phyloP scores from a whole-genome alignment of 306 rosid genomes.

The Corylus americana region DNA sequence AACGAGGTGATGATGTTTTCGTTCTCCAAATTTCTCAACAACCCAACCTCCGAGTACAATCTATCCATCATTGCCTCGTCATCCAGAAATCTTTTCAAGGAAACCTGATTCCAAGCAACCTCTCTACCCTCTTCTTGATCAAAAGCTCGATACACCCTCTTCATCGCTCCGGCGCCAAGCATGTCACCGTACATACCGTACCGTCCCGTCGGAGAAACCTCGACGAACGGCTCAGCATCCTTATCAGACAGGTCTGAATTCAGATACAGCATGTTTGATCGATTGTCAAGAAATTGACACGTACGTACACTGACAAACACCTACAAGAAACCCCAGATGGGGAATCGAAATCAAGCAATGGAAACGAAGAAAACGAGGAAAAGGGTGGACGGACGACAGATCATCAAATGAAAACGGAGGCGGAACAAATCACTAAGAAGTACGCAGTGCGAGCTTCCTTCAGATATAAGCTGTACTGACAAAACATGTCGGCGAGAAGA shows the following conservation, averaged over 20 bases:
- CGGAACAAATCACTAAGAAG: background rate
- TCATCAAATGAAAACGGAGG: background rate
- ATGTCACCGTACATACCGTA: background rate
- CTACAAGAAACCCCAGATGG: background rate
- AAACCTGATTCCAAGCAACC: constrained; percentile 31
- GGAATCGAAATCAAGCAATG: no score
- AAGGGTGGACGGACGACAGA: background rate
- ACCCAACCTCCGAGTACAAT: background rate
- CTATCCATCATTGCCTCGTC: background rate
- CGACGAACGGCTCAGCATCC: constrained; percentile 4
- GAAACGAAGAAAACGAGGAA: background rate
- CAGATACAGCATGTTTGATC: background rate
- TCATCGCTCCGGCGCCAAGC: constrained; percentile 12
- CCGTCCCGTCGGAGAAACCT: constrained; percentile 14
- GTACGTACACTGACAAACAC: no score
- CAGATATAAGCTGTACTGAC: background rate
- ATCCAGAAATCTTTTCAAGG: background rate
- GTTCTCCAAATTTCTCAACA: constrained; percentile 5
- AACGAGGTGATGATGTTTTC: background rate
- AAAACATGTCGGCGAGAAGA: background rate
- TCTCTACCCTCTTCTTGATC: constrained; percentile 11
- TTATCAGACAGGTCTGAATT: background rate
- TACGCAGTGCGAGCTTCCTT: background rate
- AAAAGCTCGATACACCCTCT: constrained; percentile 25
- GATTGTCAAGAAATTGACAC: no score